Evolutionary conservation across 192 early-diverging fungal genomes (phyloP).

Genomic region (Rhizophagus sp.): DNA sequence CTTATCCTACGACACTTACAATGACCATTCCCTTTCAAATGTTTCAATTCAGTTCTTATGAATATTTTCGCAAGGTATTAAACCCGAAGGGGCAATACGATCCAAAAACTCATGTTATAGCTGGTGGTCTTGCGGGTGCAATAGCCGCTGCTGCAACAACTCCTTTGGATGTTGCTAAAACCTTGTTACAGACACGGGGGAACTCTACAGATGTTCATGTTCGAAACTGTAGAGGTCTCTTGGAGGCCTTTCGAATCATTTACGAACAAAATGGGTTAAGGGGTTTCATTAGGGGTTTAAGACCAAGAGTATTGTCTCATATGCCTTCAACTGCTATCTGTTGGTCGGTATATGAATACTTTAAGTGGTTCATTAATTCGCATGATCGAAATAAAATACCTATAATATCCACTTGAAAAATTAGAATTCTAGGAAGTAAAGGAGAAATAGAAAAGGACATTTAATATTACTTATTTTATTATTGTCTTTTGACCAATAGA

Average conservation of each 20-base stretch:
- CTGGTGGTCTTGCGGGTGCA: slow-evolving; percentile 88
- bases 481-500: background rate
- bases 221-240: slow-evolving; percentile 69
- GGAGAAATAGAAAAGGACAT: background rate
- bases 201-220: slow-evolving; percentile 70
- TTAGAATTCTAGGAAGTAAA: background rate
- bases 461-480: background rate
- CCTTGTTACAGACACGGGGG: slow-evolving; percentile 91
- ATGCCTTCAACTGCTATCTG: slow-evolving; percentile 93
- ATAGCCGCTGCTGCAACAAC: slow-evolving; percentile 86
- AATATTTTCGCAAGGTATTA: slow-evolving; percentile 78
- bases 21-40: slow-evolving; percentile 97
- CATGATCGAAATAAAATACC: slow-evolving; percentile 13
- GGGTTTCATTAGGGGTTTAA: slow-evolving; percentile 80
- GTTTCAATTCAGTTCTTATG: slow-evolving; percentile 92
- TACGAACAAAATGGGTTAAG: slow-evolving; percentile 70
- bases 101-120: slow-evolving; percentile 80
- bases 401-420: background rate
- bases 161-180: slow-evolving; percentile 95
- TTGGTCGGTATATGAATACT: slow-evolving; percentile 92
- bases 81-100: slow-evolving; percentile 84
- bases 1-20: slow-evolving; percentile 89
- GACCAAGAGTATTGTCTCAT: slow-evolving; percentile 85
- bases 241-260: slow-evolving; percentile 72
- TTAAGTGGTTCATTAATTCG: slow-evolving; percentile 67